Percentiles rank a stretch among this genome's conserved stretches.
Evolutionary conservation across 2,329 filamentous ascomycete species (phyloP).

Genomic region (Chrysoporthe austroafricana): DNA sequence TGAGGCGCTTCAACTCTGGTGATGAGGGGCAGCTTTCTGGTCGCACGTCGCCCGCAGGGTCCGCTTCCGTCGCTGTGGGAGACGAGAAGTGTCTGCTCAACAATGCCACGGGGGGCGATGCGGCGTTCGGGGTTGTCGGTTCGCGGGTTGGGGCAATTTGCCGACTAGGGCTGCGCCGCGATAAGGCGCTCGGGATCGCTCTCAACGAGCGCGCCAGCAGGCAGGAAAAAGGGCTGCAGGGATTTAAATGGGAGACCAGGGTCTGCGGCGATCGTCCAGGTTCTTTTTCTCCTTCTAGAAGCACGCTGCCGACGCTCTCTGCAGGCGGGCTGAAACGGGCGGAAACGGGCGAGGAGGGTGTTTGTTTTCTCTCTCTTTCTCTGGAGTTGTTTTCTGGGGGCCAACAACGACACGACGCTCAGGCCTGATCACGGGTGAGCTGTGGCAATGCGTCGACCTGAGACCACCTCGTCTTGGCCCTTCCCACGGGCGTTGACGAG

Average conservation of each 20-base stretch:
- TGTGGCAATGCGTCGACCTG: neutral
- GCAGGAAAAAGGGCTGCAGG: slow-evolving; percentile 8
- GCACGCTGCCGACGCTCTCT: neutral
- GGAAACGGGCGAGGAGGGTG: neutral
- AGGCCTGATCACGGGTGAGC: too few species aligned
- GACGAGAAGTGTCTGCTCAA: slow-evolving; percentile 4
- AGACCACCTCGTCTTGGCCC: neutral
- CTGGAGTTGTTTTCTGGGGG: too few species aligned
- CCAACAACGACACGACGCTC: too few species aligned
- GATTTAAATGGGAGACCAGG: slow-evolving; percentile 12
- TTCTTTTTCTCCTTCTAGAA: neutral
- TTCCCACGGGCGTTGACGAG: neutral
- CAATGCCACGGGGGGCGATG: slow-evolving; percentile 6
- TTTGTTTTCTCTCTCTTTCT: neutral
- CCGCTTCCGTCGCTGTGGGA: neutral
- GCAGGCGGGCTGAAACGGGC: neutral
- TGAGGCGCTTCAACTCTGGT: slow-evolving; percentile 30
- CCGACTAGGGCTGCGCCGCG: slow-evolving; percentile 6
- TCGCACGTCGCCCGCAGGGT: neutral
- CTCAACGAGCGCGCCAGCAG: neutral
- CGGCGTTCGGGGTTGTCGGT: slow-evolving; percentile 2
- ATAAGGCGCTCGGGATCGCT: slow-evolving; percentile 21
- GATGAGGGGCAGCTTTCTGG: neutral
- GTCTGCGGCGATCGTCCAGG: neutral
- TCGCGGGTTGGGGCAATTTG: slow-evolving; percentile 7